Base-by-base conservation (phyloP, 345 rosid genomes). In the Populus deltoides region DNA sequence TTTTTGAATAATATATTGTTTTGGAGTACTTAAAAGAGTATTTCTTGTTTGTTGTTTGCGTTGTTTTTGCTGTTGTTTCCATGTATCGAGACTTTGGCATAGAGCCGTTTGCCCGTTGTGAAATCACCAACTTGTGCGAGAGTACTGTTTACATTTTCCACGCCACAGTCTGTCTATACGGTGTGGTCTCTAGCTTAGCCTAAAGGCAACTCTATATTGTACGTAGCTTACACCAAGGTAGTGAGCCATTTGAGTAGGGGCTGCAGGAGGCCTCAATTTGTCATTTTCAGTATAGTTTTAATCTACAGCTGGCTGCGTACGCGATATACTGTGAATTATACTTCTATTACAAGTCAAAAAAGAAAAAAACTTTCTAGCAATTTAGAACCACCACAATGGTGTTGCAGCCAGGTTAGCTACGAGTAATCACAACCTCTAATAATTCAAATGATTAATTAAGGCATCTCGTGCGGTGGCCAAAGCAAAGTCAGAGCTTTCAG, bases 31-130 rank as follows among this genome's bases (percentile, higher is more conserved):
- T 84, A 68, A 79, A 78, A 81, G 85, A 80, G 75, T 79, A 79
- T 77, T 81, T 73, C 83, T 86, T 88, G 85, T 88, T 86, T 84
- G 80, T 84, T 82, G 75, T 88, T 81, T 68, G 86, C 86, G 80
- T 86, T 85, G 83, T 90, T 72, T 55, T 65, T 76, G 74, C 74
- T 74, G 78, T 63, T 76, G 75, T 83, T 83, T 85, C 79, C 86
- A 80, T 78, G 55, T 66, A 81, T 81, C 86, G 80, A 87, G 73
- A 66, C 68, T 63, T 66, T 22, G 68, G 27, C 70, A 72, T 5
- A 35, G 70, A 66, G 77, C 84, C 87, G 45, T 41, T 41, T 41
- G 11, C 45, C 45, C 45, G 87, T 75, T 80, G 83, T 25, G 68
- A 68, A 75, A 61, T 73, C 80, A 73, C 79, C 59, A 43, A 25